Conservation (phyloP, 2,329 filamentous ascomycete species). For the Bipolaris gigantea region DNA sequence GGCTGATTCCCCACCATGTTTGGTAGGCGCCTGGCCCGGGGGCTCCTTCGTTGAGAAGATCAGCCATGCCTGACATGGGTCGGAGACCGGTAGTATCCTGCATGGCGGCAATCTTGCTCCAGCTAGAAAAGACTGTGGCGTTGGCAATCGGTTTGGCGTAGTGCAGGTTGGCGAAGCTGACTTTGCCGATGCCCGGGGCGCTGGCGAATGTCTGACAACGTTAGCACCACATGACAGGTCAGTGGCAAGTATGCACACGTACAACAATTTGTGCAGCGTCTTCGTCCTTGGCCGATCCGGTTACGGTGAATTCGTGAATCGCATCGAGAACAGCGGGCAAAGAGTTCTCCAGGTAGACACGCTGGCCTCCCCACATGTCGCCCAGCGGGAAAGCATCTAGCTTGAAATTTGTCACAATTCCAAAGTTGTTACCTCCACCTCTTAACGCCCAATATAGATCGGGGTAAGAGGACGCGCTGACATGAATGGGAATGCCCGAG, state of each 20-base stretch:
- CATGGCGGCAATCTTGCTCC: constrained; percentile 26
- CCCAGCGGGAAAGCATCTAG: constrained; percentile 20
- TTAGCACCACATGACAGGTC: background rate
- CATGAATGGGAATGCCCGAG: constrained; percentile 14
- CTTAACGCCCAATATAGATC: constrained; percentile 46
- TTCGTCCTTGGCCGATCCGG: constrained; percentile 14
- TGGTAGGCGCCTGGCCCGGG: constrained; percentile 12
- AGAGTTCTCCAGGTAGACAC: constrained; percentile 13
- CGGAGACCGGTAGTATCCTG: constrained; percentile 26
- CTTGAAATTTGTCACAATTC: constrained; percentile 35
- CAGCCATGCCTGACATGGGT: constrained; percentile 23
- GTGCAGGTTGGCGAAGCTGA: constrained; percentile 23
- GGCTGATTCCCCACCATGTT: constrained; percentile 25
- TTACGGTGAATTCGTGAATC: constrained; percentile 15
- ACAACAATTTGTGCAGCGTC: constrained; percentile 27
- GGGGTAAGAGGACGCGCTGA: constrained; percentile 26
- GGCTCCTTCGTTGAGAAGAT: constrained; percentile 16
- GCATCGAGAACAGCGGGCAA: constrained; percentile 19
- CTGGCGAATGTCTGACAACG: constrained; percentile 26
- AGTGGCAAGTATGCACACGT: background rate
- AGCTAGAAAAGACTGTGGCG: constrained; percentile 29
- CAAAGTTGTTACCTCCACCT: constrained; percentile 40
- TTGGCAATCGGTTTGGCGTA: constrained; percentile 29
- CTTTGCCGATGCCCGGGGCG: constrained; percentile 16
- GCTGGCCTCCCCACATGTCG: constrained; percentile 30